phyloP scores from a whole-genome alignment of 2,329 filamentous ascomycete genomes.

The Aureobasidium vineae region DNA sequence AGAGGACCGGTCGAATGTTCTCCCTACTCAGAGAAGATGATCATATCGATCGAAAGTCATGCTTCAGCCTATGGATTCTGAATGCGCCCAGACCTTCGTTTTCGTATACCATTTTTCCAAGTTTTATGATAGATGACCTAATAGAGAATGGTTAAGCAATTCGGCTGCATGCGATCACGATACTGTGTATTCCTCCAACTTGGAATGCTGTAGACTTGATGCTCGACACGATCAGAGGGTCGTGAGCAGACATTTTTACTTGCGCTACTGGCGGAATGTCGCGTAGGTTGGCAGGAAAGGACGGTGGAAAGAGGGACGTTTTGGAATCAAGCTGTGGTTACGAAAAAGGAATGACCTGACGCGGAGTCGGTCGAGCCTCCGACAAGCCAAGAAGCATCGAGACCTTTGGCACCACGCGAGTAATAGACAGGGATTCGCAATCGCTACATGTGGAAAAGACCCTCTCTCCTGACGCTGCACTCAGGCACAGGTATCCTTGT shows the following conservation, averaged over 20 bases:
- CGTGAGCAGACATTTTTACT: neutral
- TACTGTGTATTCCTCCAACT: neutral
- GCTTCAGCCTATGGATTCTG: neutral
- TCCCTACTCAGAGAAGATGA: neutral
- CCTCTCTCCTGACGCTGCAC: neutral
- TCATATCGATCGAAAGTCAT: neutral
- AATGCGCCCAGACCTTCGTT: neutral
- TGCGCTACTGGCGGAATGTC: neutral
- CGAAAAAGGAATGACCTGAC: neutral
- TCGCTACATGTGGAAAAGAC: neutral
- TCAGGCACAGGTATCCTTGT: too few species aligned
- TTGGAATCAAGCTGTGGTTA: neutral
- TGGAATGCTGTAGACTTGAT: too few species aligned
- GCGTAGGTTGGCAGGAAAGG: neutral
- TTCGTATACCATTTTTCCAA: neutral
- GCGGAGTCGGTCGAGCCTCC: slow-evolving; percentile 1
- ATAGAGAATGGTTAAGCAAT: neutral
- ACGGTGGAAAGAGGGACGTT: neutral
- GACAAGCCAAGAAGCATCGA: slow-evolving; percentile 14
- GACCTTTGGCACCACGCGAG: neutral
- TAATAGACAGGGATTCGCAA: slow-evolving; percentile 2
- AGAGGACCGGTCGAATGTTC: neutral
- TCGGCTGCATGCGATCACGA: neutral
- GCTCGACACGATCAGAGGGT: neutral
- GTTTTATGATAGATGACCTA: slow-evolving; percentile 12